phyloP scores from a whole-genome alignment of 768 basidiomycete genomes.

The Austroboletus eburneus region DNA sequence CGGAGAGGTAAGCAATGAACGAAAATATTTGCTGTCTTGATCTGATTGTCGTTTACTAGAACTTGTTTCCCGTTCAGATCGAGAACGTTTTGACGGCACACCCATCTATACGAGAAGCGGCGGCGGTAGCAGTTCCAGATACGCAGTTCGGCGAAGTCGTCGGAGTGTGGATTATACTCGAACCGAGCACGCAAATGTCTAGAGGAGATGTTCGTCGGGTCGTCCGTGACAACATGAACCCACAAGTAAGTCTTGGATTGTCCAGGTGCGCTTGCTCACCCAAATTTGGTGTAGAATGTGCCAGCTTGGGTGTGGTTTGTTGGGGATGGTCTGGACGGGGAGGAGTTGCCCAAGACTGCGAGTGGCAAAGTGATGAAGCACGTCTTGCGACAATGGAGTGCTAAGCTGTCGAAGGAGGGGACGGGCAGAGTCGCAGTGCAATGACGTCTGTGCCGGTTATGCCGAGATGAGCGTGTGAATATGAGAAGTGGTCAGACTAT shows the following conservation, averaged over 20 bases:
- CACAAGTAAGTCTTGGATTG: conserved; percentile 48
- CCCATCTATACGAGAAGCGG: conserved; percentile 62
- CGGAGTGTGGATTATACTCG: conserved; percentile 70
- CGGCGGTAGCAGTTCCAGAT: conserved; percentile 70
- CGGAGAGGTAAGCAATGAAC: conserved; percentile 54
- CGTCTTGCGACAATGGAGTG: conserved; percentile 65
- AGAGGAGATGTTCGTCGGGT: conserved; percentile 49
- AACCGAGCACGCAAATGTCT: conserved; percentile 34
- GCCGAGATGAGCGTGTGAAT: conserved; percentile 15
- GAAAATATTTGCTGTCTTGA: background rate
- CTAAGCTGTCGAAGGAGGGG: conserved; percentile 43
- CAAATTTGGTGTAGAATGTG: conserved; percentile 48
- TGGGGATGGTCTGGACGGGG: conserved; percentile 54
- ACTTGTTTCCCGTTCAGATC: conserved; percentile 81
- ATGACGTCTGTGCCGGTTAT: background rate
- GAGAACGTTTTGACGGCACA: conserved; percentile 66
- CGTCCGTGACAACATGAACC: conserved; percentile 66
- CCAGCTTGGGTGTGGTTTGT: conserved; percentile 84
- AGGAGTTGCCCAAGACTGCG: conserved; percentile 76
- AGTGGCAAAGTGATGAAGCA: conserved; percentile 89
- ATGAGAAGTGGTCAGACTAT: conserved; percentile 13
- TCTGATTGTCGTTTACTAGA: conserved; percentile 35
- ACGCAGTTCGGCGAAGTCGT: conserved; percentile 70
- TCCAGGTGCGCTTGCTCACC: conserved; percentile 2
- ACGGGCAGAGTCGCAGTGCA: conserved; percentile 40